Evolutionary conservation across 2,329 filamentous ascomycete species (phyloP), one percentile per base, ranked within the genome.

Genomic region (Dactylellina parvicollis): DNA sequence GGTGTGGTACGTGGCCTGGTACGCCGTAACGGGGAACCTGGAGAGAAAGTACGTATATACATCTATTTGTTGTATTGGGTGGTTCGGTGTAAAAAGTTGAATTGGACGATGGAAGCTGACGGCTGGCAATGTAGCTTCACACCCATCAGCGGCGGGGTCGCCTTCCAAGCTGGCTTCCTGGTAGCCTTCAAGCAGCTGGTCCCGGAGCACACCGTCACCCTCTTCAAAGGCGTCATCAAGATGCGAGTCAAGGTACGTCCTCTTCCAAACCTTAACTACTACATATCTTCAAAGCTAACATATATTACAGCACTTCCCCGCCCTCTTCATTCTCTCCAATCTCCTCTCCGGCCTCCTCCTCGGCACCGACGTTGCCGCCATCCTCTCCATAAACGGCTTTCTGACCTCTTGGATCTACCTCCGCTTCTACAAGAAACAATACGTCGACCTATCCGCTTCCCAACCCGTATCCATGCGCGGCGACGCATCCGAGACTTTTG

Each of bases 171-270:
- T 49, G 89, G 91, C 74, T 98, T 98, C 83, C 90, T 99, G 74
- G 92, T 98, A 78, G 92, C 94, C 61, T 96, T 98, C 82, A 98
- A 96, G 82, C 95, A 99, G 82, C 91, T 99, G 54, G 90, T 98
- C 34, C 95, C 95, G 20, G 93, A 96, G 75, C 95, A 99, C 81
- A 99, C 95, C 9, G 94, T 98, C 59, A 95, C 94, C 3, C 87
- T 99, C 69, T 94, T 96, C 83, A 90, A 90, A 76, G 92, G 92
- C 75, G 83, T 96, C 74, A 80, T 98, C 70, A 96, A 95, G 72
- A 88, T 98, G 80, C 91, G 94, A 77, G 92, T 99, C 61, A 88
- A 88, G 16, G 71, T 74, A 64, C 83, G 86, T 50, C 88, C 89
- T 77, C 87, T 87, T 9, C 16, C 40, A 14, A 12, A 10, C 47